Evolutionary conservation across 148 eudicot genomes (phyloP), one percentile per base, ranked within the genome.

Genomic region (Nyssa sinensis): DNA sequence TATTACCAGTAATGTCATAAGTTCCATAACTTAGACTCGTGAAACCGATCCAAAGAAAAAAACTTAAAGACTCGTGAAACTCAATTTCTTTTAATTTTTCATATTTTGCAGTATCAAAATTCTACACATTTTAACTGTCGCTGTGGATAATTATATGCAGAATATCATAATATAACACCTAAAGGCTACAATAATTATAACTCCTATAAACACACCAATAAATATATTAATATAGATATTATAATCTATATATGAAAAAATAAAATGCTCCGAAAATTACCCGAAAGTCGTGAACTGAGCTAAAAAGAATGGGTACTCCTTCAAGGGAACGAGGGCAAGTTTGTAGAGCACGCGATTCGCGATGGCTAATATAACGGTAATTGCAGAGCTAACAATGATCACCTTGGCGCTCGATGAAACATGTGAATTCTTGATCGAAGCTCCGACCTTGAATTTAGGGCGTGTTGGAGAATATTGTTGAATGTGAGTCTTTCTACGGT

Each of bases 241-340:
- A n/a, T n/a, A n/a, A n/a, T n/a, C n/a, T n/a, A n/a, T n/a, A n/a
- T n/a, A n/a, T n/a, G n/a, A n/a, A n/a, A n/a, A n/a, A n/a, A n/a
- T n/a, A n/a, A n/a, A n/a, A n/a, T n/a, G n/a, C n/a, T n/a, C n/a
- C 25, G 51, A 55, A 19, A 55, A 17, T 31, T 87, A 89, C 97
- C 92, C 97, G 62, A 92, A 92, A 76, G 94, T 92, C 78, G 80
- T 89, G 88, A 92, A 62, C 73, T 88, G 97, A 53, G 97, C 94
- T 53, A 92, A 65, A 75, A 92, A 89, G 75, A 92, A 92, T 10
- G 97, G 94, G 66, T 81, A 89, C 51, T 92, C 76, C 81, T 89
- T 88, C 78, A 92, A 84, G 58, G 97, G 97, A 24, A 92, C 94
- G 27, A 92, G 87, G 14, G 97, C 97, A 61, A 92, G 97, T 64